A percentile compares a stretch with the other conserved stretches of the same genome.
Conservation (phyloP, 78 protist species). For the Tieghemostelium lacteum region DNA sequence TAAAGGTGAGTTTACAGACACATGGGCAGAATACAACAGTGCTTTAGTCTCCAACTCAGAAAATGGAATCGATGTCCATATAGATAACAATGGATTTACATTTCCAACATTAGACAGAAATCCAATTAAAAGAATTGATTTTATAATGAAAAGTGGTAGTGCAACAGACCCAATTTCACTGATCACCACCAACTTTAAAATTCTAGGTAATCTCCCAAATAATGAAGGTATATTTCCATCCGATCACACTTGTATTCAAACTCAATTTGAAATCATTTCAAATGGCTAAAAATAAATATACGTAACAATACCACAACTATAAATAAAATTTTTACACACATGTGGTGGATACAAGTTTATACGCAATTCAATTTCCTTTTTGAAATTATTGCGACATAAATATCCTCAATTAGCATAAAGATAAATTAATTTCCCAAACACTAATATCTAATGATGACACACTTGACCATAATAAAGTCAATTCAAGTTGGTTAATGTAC, state of each 20-base stretch:
- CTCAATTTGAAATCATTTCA: conserved; percentile 6
- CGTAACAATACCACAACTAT: no score
- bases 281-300: no score
- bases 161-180: not conserved
- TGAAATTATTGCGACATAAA: no score
- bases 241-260: conserved; percentile 20
- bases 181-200: not conserved
- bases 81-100: not conserved
- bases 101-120: conserved; percentile 30
- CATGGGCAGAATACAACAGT: not conserved
- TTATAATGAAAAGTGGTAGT: not conserved
- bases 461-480: no score
- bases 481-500: no score
- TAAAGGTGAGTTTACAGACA: conserved; percentile 9
- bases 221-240: conserved; percentile 21
- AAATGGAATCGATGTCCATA: not conserved
- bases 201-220: conserved; percentile 2
- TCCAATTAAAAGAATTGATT: conserved; percentile 42
- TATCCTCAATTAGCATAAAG: no score
- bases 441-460: no score
- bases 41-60: not conserved
- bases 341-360: no score
- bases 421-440: no score
- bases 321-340: no score
- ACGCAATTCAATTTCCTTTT: no score